Evolutionary conservation across 202 grass and related monocot genomes (phyloP).

Genomic region (Cymbopogon flexuosus): DNA sequence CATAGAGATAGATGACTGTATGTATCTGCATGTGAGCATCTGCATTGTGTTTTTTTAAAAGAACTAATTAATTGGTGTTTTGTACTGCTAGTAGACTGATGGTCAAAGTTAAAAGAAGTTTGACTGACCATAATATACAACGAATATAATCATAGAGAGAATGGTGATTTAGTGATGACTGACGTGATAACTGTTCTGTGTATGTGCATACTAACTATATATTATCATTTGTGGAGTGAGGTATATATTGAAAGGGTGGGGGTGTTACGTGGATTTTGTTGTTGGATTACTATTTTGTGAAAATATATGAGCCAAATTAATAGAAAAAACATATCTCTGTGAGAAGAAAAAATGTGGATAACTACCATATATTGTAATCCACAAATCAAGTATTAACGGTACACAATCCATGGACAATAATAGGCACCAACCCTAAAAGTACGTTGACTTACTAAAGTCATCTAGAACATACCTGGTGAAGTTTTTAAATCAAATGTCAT

Average conservation of each 20-base stretch:
- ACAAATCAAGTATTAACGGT: background rate
- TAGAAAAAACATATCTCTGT: background rate
- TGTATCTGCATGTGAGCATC: too few species aligned
- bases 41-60: too few species aligned
- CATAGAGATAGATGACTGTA: too few species aligned
- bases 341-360: too few species aligned
- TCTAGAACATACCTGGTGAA: background rate
- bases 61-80: too few species aligned
- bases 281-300: background rate
- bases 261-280: background rate
- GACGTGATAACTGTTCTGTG: background rate
- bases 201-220: background rate
- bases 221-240: background rate
- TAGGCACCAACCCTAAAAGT: background rate
- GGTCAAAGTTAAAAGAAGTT: too few species aligned
- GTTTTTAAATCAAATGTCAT: background rate
- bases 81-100: too few species aligned
- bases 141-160: background rate
- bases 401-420: background rate
- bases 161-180: background rate
- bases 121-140: background rate
- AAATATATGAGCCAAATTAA: background rate
- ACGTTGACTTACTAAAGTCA: background rate
- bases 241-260: too few species aligned
- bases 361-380: background rate